Base-by-base conservation (phyloP, 176 grass and related monocot genomes). In the Raddia distichophylla region DNA sequence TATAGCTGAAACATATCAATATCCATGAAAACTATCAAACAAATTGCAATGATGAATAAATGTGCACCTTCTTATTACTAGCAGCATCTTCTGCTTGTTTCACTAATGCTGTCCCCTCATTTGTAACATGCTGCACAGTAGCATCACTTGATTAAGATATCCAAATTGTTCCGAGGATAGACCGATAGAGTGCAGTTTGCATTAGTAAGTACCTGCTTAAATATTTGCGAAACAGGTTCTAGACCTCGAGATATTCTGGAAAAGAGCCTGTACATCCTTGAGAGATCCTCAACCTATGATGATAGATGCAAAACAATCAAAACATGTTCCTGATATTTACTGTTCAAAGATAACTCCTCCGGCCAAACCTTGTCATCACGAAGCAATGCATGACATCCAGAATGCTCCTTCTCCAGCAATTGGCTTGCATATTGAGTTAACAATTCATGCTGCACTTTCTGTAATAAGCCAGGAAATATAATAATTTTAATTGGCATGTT, bases 21-120 rank as follows among this genome's bases (percentile, higher is more conserved):
- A 64, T 78, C 60, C 45, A 37, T 32, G 51, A 0, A 64, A 77
- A 62, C 59, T 64, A 62, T 37, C 15, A 51, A 34, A 12, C 35
- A 37, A 7, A 15, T 77, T 77, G 22, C 35, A 84, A 57, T 22
- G 57, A 48, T 16, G n/a, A 77, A 74, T 40, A 35, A 73, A 61
- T 53, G 19, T 0, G 3, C 50, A 98, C 95, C 92, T 94, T 94
- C 32, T 91, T 98, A 78, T 89, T 93, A 56, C 88, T 94, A 60
- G 92, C 90, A 83, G 95, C 92, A 94, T 98, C 95, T 88, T 94
- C 90, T 15, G 92, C 92, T 85, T 94, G 95, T 57, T 98, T 94
- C 47, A 98, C 86, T 75, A 98, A 89, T 64, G 86, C 75, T 54
- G 88, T 94, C 34, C 95, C 95, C 75, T 98, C 95, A 1, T 83